Percentiles rank a stretch among this genome's conserved stretches.
Conservation (phyloP, 148 eudicot species). For the Cornus controversa region DNA sequence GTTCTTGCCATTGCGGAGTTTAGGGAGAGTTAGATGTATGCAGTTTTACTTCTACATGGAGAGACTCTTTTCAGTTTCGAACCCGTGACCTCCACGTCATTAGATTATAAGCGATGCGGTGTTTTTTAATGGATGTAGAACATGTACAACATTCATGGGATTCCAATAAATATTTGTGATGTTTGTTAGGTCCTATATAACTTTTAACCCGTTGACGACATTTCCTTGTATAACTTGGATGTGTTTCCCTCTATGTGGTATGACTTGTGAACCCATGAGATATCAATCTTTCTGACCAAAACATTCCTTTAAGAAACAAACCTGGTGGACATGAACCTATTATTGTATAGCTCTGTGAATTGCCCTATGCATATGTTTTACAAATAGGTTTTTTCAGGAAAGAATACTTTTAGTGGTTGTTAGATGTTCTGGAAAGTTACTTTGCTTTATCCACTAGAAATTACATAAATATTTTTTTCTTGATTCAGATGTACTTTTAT, state of each 20-base stretch:
- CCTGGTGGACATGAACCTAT: no score
- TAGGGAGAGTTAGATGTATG: no score
- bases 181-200: background rate
- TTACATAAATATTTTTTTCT: background rate
- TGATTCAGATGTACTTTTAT: no score
- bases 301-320: background rate
- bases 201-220: background rate
- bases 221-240: background rate
- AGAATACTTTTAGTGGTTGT: background rate
- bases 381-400: background rate
- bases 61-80: no score
- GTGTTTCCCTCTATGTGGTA: no score
- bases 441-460: background rate
- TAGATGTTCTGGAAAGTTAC: background rate
- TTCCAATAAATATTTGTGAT: background rate
- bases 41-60: no score
- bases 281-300: background rate
- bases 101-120: no score
- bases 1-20: no score
- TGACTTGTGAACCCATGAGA: background rate
- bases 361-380: no score
- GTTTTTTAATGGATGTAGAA: background rate
- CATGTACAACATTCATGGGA: background rate
- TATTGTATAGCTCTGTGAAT: background rate
- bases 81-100: no score